A percentile compares a stretch with the other conserved stretches of the same genome.
These are phyloP conservation scores for Colletotrichum falcatum DNA, from an alignment of 2,329 filamentous ascomycete genomes.

Conservation along the genomic window DNA sequence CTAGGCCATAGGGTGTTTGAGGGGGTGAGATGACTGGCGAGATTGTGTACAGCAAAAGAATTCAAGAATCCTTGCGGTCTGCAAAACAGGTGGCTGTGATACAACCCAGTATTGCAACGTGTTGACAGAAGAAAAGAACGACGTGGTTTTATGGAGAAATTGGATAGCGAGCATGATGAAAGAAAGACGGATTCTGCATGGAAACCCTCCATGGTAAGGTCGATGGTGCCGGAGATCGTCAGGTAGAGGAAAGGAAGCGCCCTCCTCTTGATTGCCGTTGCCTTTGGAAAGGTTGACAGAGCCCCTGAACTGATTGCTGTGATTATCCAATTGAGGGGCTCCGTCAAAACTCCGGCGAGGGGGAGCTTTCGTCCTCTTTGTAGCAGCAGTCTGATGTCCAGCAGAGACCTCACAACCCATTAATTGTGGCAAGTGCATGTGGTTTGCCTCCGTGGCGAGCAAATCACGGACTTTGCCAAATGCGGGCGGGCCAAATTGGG, in stretches of 20 bases:
- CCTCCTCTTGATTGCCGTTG: background rate
- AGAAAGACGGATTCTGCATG: background rate
- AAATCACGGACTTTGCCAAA: background rate
- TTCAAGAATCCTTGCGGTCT: background rate
- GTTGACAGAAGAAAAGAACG: background rate
- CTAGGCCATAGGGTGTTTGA: conserved; percentile 8
- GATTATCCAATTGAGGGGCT: background rate
- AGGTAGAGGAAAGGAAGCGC: background rate
- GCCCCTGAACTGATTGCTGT: background rate
- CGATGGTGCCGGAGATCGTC: background rate
- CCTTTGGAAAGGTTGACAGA: background rate
- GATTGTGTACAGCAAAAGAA: background rate
- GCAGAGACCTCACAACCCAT: background rate
- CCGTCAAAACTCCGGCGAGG: background rate
- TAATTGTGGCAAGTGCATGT: background rate
- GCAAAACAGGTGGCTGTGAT: background rate
- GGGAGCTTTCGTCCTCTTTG: too few relatives aligned
- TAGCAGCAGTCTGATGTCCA: too few relatives aligned
- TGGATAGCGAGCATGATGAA: background rate
- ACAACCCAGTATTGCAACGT: background rate
- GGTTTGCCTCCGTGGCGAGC: background rate
- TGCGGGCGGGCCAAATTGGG: background rate
- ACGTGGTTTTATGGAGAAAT: background rate
- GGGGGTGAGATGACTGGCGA: background rate
- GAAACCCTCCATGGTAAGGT: background rate